phyloP scores from a whole-genome alignment of 2,329 filamentous ascomycete species.

The Ascochyta fabae region DNA sequence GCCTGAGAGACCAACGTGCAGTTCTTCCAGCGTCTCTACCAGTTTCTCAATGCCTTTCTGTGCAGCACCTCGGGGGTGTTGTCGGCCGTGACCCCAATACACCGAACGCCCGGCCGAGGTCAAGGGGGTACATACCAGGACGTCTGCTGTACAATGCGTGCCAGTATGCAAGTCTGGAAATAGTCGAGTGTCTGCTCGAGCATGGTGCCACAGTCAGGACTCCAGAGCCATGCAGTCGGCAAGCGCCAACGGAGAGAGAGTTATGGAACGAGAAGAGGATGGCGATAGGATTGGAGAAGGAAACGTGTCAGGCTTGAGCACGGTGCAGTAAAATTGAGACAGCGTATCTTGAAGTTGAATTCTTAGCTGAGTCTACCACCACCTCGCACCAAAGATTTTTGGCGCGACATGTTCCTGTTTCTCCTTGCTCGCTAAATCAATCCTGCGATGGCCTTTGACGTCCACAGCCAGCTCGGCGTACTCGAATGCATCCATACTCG shows the following conservation, averaged over 20 bases:
- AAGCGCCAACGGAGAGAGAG: neutral
- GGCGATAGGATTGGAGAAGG: neutral
- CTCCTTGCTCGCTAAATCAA: slow-evolving; percentile 47
- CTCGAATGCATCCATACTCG: slow-evolving; percentile 70
- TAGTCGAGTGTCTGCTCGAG: neutral
- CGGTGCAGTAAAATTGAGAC: neutral
- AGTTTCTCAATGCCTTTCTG: neutral
- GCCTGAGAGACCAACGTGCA: no score
- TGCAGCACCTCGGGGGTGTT: neutral
- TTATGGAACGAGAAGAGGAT: neutral
- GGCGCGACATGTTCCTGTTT: slow-evolving; percentile 38
- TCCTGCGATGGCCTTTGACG: slow-evolving; percentile 67
- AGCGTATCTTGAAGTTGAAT: no score
- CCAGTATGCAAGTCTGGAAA: neutral
- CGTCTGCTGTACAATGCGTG: neutral
- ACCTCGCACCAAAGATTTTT: slow-evolving; percentile 47
- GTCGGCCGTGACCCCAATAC: neutral
- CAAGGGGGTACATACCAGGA: neutral
- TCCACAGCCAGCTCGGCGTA: slow-evolving; percentile 85
- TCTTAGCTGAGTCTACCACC: slow-evolving; percentile 32
- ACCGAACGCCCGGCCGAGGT: neutral
- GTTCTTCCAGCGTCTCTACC: no score
- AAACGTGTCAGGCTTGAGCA: neutral
- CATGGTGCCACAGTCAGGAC: neutral
- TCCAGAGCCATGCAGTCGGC: neutral